Base-by-base conservation (phyloP, 2,329 filamentous ascomycete genomes). In the Phymatotrichopsis omnivora region DNA sequence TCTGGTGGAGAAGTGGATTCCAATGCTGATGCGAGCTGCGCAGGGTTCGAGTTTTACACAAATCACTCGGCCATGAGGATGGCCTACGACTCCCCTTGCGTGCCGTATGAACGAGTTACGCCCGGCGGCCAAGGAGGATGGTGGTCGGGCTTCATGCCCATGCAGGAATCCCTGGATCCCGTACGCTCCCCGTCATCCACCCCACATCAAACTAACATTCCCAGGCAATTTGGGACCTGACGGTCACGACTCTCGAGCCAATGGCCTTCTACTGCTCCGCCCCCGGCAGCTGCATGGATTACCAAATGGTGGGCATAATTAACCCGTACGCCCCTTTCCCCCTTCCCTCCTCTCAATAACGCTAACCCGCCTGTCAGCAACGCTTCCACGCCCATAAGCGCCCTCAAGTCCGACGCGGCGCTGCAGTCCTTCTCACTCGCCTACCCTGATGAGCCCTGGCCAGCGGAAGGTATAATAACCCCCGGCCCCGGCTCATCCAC, bases 251-350 rank as follows among this genome's bases (percentile, higher is more conserved):
- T 52, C 78, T 76, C 0, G 17, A 49, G 1, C 78, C 80, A 0
- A 71, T 78, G 12, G 82, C 79, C 60, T 82, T 74, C 61, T 85
- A 84, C 61, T 85, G 79, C 52, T 74, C 77, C 0, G 80, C 80
- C 0, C 70, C 75, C 0, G 71, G 68, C 1, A 82, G 79, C 2
- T 89, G 83, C 57, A 68, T 69, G 3, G 61, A 65, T 2, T 71
- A 79, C 32, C 70, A 74, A 17, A 89, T 89, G 82, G 72, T 89
- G 12, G 82, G 82, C 3, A 80, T 75, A 1, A 79, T 89, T 55
- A 89, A 87, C 58, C 73, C 78, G 74, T 78, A 65, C 49, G 67
- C 38, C 6, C 8, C 25, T 11, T 17, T 30, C 20, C 17, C 12
- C 23, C 24, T 16, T 14, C 14, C 25, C 19, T 19, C 27, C 25